phyloP scores from a whole-genome alignment of 352 stramenopile species.

The Globisporangium nunn region DNA sequence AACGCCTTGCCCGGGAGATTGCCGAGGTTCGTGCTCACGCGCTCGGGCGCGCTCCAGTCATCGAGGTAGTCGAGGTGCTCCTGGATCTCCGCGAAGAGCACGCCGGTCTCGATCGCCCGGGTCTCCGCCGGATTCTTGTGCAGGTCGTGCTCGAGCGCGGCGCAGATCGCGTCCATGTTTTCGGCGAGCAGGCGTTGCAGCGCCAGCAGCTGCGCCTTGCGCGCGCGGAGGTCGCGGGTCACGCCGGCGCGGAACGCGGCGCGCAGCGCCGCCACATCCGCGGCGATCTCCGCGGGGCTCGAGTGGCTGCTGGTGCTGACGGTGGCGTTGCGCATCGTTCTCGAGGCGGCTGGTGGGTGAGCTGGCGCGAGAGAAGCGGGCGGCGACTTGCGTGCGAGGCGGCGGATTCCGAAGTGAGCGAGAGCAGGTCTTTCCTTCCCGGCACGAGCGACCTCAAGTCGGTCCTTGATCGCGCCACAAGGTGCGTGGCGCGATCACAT shows the following conservation, averaged over 20 bases:
- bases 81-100: slow-evolving; percentile 55
- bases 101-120: slow-evolving; percentile 43
- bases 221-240: slow-evolving; percentile 36
- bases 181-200: slow-evolving; percentile 44
- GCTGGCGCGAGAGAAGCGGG: no score
- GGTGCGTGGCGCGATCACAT: no score
- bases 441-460: no score
- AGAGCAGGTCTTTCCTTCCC: no score
- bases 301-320: background rate
- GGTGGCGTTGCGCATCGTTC: no score
- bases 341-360: no score
- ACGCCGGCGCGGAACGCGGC: slow-evolving; percentile 34
- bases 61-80: slow-evolving; percentile 54
- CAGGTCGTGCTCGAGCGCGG: slow-evolving; percentile 55
- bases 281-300: slow-evolving; percentile 24
- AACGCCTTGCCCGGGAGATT: slow-evolving; percentile 46
- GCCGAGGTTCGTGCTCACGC: slow-evolving; percentile 40
- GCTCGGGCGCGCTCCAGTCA: slow-evolving; percentile 44
- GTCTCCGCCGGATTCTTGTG: slow-evolving; percentile 62
- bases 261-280: slow-evolving; percentile 43
- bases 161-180: slow-evolving; percentile 31
- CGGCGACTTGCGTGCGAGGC: no score
- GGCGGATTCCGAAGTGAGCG: no score
- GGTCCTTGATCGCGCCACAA: no score
- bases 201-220: slow-evolving; percentile 33